Percentiles rank a stretch among this genome's conserved stretches.
Evolutionary conservation across 805 yeast genomes (phyloP).

Genomic region (Pachysolen tannophilus): DNA sequence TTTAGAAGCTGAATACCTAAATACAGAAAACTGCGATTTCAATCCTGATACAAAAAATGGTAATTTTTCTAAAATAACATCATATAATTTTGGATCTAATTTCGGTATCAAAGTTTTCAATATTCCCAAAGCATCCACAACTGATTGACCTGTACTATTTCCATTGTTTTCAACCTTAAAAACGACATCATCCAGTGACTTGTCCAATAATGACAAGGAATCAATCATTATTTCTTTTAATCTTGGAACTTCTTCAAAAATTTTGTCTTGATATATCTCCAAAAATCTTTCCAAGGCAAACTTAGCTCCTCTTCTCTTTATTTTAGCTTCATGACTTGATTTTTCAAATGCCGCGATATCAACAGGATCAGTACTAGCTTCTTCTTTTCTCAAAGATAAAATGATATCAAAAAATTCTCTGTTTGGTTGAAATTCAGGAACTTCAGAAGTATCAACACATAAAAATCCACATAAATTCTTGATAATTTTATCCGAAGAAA

Average conservation of each 20-base stretch:
- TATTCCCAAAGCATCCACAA: conserved; percentile 83
- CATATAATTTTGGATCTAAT: conserved; percentile 39
- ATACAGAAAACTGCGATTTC: conserved; percentile 67
- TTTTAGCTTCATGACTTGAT: conserved; percentile 63
- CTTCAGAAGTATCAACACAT: conserved; percentile 93
- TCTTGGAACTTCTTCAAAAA: conserved; percentile 61
- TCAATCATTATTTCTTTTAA: conserved; percentile 57
- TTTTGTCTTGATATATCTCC: conserved; percentile 37
- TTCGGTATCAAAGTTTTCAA: conserved; percentile 65
- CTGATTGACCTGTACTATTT: conserved; percentile 83
- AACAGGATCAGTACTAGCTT: conserved; percentile 51
- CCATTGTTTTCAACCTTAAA: conserved; percentile 32
- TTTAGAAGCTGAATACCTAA: conserved; percentile 85
- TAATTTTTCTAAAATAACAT: conserved; percentile 43
- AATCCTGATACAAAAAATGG: conserved; percentile 46
- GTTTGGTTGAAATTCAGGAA: conserved; percentile 81
- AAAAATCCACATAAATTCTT: conserved; percentile 87
- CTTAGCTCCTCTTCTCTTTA: conserved; percentile 81
- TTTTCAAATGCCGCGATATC: conserved; percentile 54
- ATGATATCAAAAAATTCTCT: conserved; percentile 44
- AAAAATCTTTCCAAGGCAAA: conserved; percentile 58
- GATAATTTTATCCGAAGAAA: conserved; percentile 80
- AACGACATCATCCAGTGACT: conserved; percentile 19
- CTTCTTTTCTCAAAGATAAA: conserved; percentile 74
- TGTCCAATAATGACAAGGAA: conserved; percentile 36